Conservation (phyloP, 345 rosid species). For the Salix viminalis region DNA sequence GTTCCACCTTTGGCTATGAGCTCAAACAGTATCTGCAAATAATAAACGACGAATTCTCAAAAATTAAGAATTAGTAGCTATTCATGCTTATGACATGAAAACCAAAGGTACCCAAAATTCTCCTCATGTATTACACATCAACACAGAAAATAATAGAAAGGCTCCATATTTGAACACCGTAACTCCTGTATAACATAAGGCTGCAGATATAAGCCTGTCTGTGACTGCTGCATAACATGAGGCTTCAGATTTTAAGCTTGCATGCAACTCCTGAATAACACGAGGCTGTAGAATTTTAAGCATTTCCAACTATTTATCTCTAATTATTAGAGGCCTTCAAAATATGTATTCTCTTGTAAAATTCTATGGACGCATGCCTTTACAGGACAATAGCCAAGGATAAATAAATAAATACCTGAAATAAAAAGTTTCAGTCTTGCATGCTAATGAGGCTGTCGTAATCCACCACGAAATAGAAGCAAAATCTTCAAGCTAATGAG, state of each 20-base stretch:
- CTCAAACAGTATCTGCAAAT: conserved; percentile 69
- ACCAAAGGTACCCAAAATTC: background rate
- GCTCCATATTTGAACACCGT: background rate
- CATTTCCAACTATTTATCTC: conserved; percentile 3
- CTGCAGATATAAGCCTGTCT: background rate
- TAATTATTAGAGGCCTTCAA: background rate
- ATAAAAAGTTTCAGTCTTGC: background rate
- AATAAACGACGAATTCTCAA: background rate
- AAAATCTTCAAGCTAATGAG: background rate
- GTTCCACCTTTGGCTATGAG: conserved; percentile 92
- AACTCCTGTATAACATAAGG: background rate
- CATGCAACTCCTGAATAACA: background rate
- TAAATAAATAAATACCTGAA: background rate
- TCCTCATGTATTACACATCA: background rate
- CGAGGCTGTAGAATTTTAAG: background rate
- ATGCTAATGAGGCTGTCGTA: background rate
- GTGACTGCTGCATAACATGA: background rate
- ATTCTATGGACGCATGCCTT: background rate
- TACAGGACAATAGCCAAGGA: background rate
- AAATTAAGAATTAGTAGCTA: background rate
- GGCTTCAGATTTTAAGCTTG: background rate
- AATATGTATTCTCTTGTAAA: background rate
- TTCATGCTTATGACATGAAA: background rate
- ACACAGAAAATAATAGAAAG: background rate
- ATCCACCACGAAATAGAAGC: background rate